A percentile compares a stretch with the other conserved stretches of the same genome.
phyloP scores from a whole-genome alignment of 2,329 filamentous ascomycete genomes.

The Curvularia sp. region DNA sequence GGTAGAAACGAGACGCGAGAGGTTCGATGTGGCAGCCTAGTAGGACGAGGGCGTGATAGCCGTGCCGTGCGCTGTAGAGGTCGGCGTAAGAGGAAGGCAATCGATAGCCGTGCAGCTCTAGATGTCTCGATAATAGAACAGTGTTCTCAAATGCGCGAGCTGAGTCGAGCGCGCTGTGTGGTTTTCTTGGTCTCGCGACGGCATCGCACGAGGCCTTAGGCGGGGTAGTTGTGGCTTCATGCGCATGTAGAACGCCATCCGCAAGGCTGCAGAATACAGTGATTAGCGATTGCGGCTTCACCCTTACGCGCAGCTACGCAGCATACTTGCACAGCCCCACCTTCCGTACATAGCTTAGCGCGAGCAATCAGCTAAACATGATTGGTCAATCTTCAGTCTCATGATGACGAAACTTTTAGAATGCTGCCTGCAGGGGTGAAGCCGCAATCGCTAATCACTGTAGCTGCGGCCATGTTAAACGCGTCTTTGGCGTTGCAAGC shows the following conservation, averaged over 20 bases:
- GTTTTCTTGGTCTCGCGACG: not conserved
- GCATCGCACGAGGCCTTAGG: slow-evolving; percentile 4
- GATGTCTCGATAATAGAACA: not conserved
- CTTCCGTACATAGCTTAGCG: too few species aligned
- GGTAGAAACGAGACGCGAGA: slow-evolving; percentile 8
- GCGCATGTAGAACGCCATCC: slow-evolving; percentile 6
- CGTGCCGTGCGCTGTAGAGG: not conserved
- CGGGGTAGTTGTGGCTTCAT: slow-evolving; percentile 6
- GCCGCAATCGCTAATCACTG: too few species aligned
- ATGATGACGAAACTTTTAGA: too few species aligned
- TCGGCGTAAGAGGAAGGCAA: not conserved
- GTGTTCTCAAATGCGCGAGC: not conserved
- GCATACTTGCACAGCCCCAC: too few species aligned
- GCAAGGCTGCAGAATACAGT: not conserved
- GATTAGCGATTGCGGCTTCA: too few species aligned
- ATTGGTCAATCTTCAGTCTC: too few species aligned
- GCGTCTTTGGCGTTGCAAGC: slow-evolving; percentile 4
- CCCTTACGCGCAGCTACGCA: too few species aligned
- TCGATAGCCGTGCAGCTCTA: not conserved
- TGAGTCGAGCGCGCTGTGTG: slow-evolving; percentile 3
- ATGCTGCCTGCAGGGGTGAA: too few species aligned
- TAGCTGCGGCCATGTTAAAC: slow-evolving; percentile 1
- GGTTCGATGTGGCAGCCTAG: slow-evolving; percentile 14
- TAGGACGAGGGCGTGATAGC: slow-evolving; percentile 3
- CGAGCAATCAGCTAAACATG: too few species aligned